Base-by-base conservation (phyloP, 1,139 yeast species). In the Sugiyamaella novakii region DNA sequence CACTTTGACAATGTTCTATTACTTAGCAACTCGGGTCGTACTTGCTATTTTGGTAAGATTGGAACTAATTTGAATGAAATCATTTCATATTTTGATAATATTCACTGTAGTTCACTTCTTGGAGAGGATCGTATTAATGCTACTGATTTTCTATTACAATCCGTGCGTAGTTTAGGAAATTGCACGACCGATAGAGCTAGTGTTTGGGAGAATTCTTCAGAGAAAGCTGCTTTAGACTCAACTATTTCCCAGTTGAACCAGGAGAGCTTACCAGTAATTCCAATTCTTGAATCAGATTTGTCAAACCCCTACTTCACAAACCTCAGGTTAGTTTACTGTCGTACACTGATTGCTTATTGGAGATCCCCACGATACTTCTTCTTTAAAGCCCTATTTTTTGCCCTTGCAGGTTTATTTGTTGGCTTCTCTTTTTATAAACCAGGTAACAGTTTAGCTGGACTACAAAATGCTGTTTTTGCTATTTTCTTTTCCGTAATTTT, bases 21-120 rank as follows among this genome's bases (percentile, higher is more conserved):
- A 45, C 66, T 78, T 58, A 71, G 72, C 57, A 74, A 72, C 53
- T 81, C 81, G 56, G 87, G 87, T 54, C 69, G 75, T 64, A 81
- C 84, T 54, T 85, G 81, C 34, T 82, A 82, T 64, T 81, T 80
- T 62, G 86, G 86, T 53, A 83, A 80, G 54, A 79, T 81, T 59
- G 86, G 86, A 52, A 65, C 70, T 50, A 72, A 74, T 58, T 79
- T 84, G 51, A 45, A 61, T 10, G 70, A 78, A 1, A 66, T 82
- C 59, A 68, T 78, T 46, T 60, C 68, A 35, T 83, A 82, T 60
- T 82, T 82, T 57, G 84, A 80, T 63, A 71, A 73, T 5, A 11
- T 31, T 7, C 4, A 12, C 12, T 24, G 34, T 15, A 38, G 25
- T 10, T 8, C 41, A 5, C 12, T 21, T 14, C 17, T 17, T 6